Percentiles rank a stretch among this genome's conserved stretches.
Conservation (phyloP, 495 filamentous ascomycete species). For the Friedmanniomyces endolithicus region DNA sequence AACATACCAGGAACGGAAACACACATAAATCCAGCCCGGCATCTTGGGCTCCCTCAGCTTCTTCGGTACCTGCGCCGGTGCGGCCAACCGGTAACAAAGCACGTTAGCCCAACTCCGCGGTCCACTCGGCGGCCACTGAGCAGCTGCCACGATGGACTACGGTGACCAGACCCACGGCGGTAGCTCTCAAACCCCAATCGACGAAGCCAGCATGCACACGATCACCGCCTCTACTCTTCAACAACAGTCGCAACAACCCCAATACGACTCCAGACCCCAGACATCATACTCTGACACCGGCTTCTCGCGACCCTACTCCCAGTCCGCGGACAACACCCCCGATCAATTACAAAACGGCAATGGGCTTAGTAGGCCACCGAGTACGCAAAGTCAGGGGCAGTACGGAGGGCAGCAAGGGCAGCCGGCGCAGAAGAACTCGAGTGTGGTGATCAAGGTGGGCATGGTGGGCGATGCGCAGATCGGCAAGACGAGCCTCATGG, state of each 20-base stretch:
- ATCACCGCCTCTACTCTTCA: constrained; percentile 30
- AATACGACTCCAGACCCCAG: constrained; percentile 26
- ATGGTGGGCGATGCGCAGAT: constrained; percentile 99
- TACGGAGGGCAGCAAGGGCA: constrained; percentile 23
- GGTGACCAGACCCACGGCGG: constrained; percentile 3
- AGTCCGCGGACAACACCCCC: constrained; percentile 23
- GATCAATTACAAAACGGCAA: constrained; percentile 21
- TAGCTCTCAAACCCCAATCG: constrained; percentile 9
- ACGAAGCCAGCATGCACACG: constrained; percentile 30
- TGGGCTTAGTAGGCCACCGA: constrained; percentile 17
- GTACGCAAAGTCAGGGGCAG: constrained; percentile 16
- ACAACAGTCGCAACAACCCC: constrained; percentile 11
- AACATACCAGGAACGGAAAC: background rate
- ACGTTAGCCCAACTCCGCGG: background rate
- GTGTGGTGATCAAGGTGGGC: constrained; percentile 96
- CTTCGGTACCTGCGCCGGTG: constrained; percentile 1
- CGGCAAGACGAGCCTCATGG: constrained; percentile 97
- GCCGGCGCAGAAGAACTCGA: constrained; percentile 51
- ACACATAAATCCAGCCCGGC: background rate
- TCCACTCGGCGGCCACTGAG: background rate
- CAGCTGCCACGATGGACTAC: constrained; percentile 8
- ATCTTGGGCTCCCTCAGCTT: background rate
- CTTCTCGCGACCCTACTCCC: constrained; percentile 27
- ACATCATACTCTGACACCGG: constrained; percentile 34
- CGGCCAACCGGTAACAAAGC: background rate